Percentiles rank a stretch among this genome's conserved stretches.
phyloP scores from a whole-genome alignment of 345 rosid genomes.

The rapeseed (Brassica napus) region Da-Ae NC_063441.1:678501-679000 shows the following conservation, averaged over 20 bases:
- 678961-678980: neutral
- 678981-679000: slow-evolving; percentile 32
- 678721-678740: neutral
- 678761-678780: slow-evolving; percentile 59
- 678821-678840: slow-evolving; percentile 76
- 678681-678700: neutral
- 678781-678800: slow-evolving; percentile 72
- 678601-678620: slow-evolving; percentile 73
- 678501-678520: slow-evolving; percentile 54
- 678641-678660: slow-evolving; percentile 60
- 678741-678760: slow-evolving; percentile 34
- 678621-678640: slow-evolving; percentile 61
- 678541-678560: neutral
- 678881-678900: neutral
- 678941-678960: too few species aligned
- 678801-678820: slow-evolving; percentile 69
- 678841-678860: slow-evolving; percentile 70
- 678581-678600: slow-evolving; percentile 32
- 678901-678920: slow-evolving; percentile 22
- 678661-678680: slow-evolving; percentile 57
- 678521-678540: slow-evolving; percentile 51
- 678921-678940: too few species aligned
- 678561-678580: neutral
- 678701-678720: neutral
- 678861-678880: neutral